Percentiles rank a stretch among this genome's conserved stretches.
These are phyloP conservation scores for Spathaspora arborariae DNA, from an alignment of 805 yeast genomes.

Conservation along the genomic window DNA sequence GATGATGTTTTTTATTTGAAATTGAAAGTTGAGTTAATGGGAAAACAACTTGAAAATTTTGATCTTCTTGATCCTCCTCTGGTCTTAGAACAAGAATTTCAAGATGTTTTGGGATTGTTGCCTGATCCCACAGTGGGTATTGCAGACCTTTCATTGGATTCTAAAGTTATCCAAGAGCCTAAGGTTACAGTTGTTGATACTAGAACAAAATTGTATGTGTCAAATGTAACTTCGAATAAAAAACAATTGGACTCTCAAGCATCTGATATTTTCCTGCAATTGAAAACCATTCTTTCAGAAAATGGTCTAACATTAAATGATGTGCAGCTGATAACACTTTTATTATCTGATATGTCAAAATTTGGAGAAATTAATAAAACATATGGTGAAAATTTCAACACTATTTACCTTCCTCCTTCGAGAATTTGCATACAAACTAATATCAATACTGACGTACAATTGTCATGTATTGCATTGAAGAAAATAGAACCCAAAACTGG, in stretches of 20 bases:
- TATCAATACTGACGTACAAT: slow-evolving; percentile 44
- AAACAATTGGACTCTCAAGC: slow-evolving; percentile 39
- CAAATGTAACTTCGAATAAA: slow-evolving; percentile 23
- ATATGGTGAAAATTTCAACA: slow-evolving; percentile 53
- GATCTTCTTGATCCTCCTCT: slow-evolving; percentile 25
- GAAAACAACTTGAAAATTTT: slow-evolving; percentile 25
- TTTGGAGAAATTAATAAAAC: slow-evolving; percentile 60
- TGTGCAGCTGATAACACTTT: slow-evolving; percentile 57
- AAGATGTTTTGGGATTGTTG: slow-evolving; percentile 19
- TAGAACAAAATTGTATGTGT: slow-evolving; percentile 19
- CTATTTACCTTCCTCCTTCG: slow-evolving; percentile 75
- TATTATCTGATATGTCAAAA: slow-evolving; percentile 59
- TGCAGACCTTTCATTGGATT: not conserved
- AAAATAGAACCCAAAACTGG: slow-evolving; percentile 48
- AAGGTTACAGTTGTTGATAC: slow-evolving; percentile 6
- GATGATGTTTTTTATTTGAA: slow-evolving; percentile 72
- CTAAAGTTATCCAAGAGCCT: not conserved
- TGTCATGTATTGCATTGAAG: slow-evolving; percentile 56
- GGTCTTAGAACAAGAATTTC: slow-evolving; percentile 40
- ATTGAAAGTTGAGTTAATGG: slow-evolving; percentile 47
- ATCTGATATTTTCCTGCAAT: slow-evolving; percentile 43
- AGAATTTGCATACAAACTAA: slow-evolving; percentile 75
- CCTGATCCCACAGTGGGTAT: slow-evolving; percentile 8
- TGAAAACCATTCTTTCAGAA: slow-evolving; percentile 30
- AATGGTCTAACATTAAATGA: slow-evolving; percentile 36